Evolutionary conservation across 305 asterid species (phyloP).

Genomic region (Plantago coronopus): DNA sequence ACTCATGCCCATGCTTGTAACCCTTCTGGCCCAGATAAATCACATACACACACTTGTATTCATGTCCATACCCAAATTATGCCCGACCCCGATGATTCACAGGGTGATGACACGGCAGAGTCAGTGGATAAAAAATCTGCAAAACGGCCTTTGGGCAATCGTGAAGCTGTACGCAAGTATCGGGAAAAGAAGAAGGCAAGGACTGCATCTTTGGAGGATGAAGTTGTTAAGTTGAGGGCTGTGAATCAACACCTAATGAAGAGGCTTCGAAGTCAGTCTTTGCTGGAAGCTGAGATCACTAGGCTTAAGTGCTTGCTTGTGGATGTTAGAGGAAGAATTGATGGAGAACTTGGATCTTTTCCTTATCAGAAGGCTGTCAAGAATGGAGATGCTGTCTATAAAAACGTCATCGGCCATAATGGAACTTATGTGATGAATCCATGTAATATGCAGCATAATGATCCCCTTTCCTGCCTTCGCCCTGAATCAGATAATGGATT

Average conservation of each 20-base stretch:
- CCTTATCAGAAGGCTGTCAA: constrained; percentile 79
- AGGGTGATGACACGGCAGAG: constrained; percentile 74
- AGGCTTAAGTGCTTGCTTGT: constrained; percentile 89
- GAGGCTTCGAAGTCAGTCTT: constrained; percentile 69
- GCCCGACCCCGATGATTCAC: constrained; percentile 52
- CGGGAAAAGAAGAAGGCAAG: constrained; percentile 85
- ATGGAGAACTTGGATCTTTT: constrained; percentile 88
- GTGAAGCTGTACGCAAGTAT: constrained; percentile 83
- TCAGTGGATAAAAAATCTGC: constrained; percentile 54
- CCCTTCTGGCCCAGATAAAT: constrained; percentile 84
- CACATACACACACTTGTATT: constrained; percentile 89
- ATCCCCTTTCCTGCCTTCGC: constrained; percentile 69
- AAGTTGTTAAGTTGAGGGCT: constrained; percentile 64
- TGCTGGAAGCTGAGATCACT: constrained; percentile 74
- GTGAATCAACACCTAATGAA: constrained; percentile 72
- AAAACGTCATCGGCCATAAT: constrained; percentile 35
- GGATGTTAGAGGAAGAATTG: constrained; percentile 88
- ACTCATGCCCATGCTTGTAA: constrained; percentile 93
- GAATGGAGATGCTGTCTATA: constrained; percentile 48
- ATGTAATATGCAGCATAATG: constrained; percentile 68
- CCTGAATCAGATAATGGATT: constrained; percentile 55
- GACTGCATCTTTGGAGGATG: constrained; percentile 76
- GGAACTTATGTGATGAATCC: constrained; percentile 70
- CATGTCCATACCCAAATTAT: constrained; percentile 88
- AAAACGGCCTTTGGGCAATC: constrained; percentile 69